Conservation (phyloP, 2,329 filamentous ascomycete species). For the Bipolaris victoriae region DNA sequence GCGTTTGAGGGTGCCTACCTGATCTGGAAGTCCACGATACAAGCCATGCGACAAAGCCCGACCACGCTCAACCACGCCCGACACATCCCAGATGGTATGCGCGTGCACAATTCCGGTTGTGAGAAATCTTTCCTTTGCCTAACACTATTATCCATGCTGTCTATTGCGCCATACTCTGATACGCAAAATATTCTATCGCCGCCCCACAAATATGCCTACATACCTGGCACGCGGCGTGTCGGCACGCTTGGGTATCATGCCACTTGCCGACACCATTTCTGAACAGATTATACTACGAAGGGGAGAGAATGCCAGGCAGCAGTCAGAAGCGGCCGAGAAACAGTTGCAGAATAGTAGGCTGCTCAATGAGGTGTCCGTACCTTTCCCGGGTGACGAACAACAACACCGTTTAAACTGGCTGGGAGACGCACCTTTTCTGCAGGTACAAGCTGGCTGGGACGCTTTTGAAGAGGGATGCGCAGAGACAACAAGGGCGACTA, state of each 20-base stretch:
- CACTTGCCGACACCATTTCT: conserved; percentile 39
- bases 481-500: neutral
- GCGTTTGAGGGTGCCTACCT: conserved; percentile 19
- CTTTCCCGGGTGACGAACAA: conserved; percentile 32
- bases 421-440: conserved; percentile 40
- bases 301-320: conserved; percentile 26
- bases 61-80: conserved; percentile 3
- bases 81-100: conserved; percentile 2
- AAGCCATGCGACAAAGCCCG: conserved; percentile 22
- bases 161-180: neutral
- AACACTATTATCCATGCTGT: neutral
- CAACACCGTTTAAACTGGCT: conserved; percentile 39
- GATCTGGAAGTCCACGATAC: conserved; percentile 12
- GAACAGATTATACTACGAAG: conserved; percentile 30
- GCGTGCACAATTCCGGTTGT: neutral
- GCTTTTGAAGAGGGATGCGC: neutral
- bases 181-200: neutral
- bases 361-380: conserved; percentile 34
- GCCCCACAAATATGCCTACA: conserved; percentile 34
- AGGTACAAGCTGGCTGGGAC: conserved; percentile 28
- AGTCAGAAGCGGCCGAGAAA: conserved; percentile 29
- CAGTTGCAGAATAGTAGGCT: conserved; percentile 25
- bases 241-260: conserved; percentile 30
- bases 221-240: conserved; percentile 38
- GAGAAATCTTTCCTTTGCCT: neutral